Percentiles rank a stretch among this genome's conserved stretches.
These are phyloP conservation scores for Pinus taeda DNA, from an alignment of 75 land plant genomes.

Conservation along the genomic window DNA sequence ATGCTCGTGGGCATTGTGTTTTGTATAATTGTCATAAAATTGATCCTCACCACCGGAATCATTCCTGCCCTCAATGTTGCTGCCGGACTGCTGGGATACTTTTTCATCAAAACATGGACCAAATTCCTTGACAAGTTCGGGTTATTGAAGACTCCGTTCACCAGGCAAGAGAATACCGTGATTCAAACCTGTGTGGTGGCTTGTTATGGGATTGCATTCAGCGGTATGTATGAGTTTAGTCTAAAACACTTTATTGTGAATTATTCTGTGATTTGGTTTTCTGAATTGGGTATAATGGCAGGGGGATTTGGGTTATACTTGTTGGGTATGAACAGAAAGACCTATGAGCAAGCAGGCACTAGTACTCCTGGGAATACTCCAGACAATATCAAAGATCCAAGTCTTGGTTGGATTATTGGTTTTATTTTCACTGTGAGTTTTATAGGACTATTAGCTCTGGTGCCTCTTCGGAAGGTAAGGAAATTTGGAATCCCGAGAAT, in stretches of 20 bases:
- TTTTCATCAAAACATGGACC: slow-evolving; percentile 44
- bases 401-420: slow-evolving; percentile 64
- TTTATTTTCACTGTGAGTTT: slow-evolving; percentile 69
- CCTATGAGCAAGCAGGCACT: slow-evolving; percentile 23
- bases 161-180: slow-evolving; percentile 46
- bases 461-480: neutral
- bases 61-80: slow-evolving; percentile 60
- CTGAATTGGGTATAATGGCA: slow-evolving; percentile 4
- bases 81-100: slow-evolving; percentile 56
- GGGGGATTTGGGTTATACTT: slow-evolving; percentile 90
- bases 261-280: neutral
- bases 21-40: slow-evolving; percentile 57
- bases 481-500: neutral
- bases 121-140: slow-evolving; percentile 32
- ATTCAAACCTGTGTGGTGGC: no score
- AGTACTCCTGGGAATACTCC: slow-evolving; percentile 14
- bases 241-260: no score
- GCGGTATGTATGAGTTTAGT: neutral
- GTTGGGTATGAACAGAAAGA: slow-evolving; percentile 56
- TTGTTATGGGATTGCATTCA: no score
- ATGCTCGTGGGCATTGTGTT: slow-evolving; percentile 47
- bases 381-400: slow-evolving; percentile 9
- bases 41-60: slow-evolving; percentile 51
- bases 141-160: slow-evolving; percentile 33
- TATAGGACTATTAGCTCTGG: slow-evolving; percentile 59